Evolutionary conservation across 768 basidiomycete species (phyloP).

Genomic region (Pisolithus marmoratus): DNA sequence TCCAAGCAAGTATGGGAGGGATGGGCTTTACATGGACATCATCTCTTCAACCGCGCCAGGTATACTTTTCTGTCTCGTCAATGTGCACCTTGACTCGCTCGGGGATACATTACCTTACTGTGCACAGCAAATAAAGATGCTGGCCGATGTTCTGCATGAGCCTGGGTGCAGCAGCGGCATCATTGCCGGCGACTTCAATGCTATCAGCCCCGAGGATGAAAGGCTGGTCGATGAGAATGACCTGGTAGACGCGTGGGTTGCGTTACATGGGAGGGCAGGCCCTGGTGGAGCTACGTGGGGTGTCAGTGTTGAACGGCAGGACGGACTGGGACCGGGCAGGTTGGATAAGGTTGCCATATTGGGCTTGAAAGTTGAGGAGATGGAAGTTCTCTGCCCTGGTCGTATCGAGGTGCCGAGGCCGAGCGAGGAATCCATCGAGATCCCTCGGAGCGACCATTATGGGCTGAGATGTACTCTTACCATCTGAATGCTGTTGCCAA

Average conservation of each 20-base stretch:
- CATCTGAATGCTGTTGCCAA: conserved; percentile 10
- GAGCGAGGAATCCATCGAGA: conserved; percentile 7
- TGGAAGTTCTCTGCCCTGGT: conserved; percentile 35
- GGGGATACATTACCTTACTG: conserved; percentile 17
- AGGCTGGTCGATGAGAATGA: conserved; percentile 30
- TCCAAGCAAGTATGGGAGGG: conserved; percentile 33
- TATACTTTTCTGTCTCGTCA: conserved; percentile 29
- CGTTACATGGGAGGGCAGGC: conserved; percentile 25
- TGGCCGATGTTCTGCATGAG: conserved; percentile 35
- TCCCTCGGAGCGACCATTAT: conserved; percentile 34
- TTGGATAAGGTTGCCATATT: conserved; percentile 38
- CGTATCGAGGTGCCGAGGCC: conserved; percentile 16
- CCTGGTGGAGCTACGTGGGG: conserved; percentile 35
- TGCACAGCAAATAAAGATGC: conserved; percentile 27
- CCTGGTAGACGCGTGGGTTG: conserved; percentile 40
- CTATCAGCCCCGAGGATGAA: conserved; percentile 33
- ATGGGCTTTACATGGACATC: conserved; percentile 35
- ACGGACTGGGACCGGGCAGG: conserved; percentile 27
- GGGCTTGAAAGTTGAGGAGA: conserved; percentile 29
- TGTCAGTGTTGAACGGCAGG: conserved; percentile 23
- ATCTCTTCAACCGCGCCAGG: conserved; percentile 17
- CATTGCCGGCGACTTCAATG: conserved; percentile 45
- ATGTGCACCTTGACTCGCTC: conserved; percentile 35
- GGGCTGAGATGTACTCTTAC: conserved; percentile 30
- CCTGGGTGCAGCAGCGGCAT: conserved; percentile 36